phyloP scores from a whole-genome alignment of 352 stramenopile genomes.

The Pythium sp. region DNA sequence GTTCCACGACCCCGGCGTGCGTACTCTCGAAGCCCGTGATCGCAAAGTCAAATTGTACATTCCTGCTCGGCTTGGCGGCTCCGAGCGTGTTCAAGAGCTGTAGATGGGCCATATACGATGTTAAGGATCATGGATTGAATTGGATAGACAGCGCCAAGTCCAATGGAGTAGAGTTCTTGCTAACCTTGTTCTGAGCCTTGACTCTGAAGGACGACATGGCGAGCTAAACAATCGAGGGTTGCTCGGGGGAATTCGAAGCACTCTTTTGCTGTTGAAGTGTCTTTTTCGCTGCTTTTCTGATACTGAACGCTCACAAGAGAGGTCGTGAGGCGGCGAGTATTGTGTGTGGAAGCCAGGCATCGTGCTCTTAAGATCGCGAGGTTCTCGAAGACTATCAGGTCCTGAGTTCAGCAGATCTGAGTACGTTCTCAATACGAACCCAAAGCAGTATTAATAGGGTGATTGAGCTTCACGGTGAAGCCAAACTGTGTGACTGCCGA shows the following conservation, averaged over 20 bases:
- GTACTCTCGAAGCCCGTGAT: slow-evolving; percentile 64
- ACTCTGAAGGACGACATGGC: slow-evolving; percentile 77
- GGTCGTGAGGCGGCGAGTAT: background rate
- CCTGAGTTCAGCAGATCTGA: slow-evolving; percentile 1
- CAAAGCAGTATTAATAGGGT: slow-evolving; percentile 5
- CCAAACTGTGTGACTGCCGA: background rate
- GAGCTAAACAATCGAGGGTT: background rate
- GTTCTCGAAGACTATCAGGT: background rate
- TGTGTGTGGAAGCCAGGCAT: too few species aligned
- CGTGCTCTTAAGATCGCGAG: background rate
- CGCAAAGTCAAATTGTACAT: slow-evolving; percentile 69
- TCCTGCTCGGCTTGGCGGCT: slow-evolving; percentile 72
- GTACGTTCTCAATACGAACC: too few species aligned
- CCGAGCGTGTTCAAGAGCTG: slow-evolving; percentile 63
- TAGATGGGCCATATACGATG: background rate
- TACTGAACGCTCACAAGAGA: background rate
- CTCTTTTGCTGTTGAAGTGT: background rate
- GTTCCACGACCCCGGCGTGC: slow-evolving; percentile 33
- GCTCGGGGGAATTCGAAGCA: background rate
- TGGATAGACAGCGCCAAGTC: background rate
- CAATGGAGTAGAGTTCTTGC: background rate
- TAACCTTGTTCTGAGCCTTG: slow-evolving; percentile 69
- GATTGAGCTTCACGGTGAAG: background rate
- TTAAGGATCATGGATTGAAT: background rate
- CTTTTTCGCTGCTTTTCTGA: slow-evolving; percentile 7